A percentile compares a stretch with the other conserved stretches of the same genome.
Conservation (phyloP, 2,329 filamentous ascomycete genomes). For the Aureobasidium lini region DNA sequence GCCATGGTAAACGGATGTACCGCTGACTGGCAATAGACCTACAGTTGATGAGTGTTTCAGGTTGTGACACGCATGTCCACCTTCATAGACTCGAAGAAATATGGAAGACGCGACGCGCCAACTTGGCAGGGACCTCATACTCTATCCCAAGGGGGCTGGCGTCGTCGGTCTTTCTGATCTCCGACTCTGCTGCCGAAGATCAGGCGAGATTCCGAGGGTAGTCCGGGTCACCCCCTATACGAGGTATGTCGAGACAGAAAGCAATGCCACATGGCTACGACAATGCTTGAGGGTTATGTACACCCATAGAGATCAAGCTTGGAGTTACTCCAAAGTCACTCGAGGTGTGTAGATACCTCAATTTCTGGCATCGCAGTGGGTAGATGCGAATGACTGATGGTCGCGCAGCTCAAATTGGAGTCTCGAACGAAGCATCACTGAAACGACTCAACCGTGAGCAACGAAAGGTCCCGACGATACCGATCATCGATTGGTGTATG, state of each 20-base stretch:
- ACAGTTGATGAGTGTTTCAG: not conserved
- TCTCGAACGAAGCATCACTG: too few relatives aligned
- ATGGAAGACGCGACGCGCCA: slow-evolving; percentile 7
- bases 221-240: not conserved
- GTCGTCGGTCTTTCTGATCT: not conserved
- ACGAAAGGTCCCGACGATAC: too few relatives aligned
- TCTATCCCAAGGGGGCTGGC: not conserved
- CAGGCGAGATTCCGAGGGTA: not conserved
- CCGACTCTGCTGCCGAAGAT: not conserved
- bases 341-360: too few relatives aligned
- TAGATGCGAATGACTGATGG: too few relatives aligned
- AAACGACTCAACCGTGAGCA: too few relatives aligned
- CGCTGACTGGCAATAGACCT: too few relatives aligned
- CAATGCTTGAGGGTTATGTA: not conserved
- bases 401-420: too few relatives aligned
- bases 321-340: not conserved
- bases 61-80: not conserved
- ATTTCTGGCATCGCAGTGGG: too few relatives aligned
- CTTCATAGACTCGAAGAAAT: not conserved
- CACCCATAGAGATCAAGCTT: not conserved
- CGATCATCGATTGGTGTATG: too few relatives aligned
- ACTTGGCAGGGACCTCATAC: slow-evolving; percentile 1
- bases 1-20: not conserved
- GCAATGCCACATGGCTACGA: not conserved
- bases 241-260: not conserved